Conservation (phyloP, 768 basidiomycete species). For the Tylopilus cervinicoccineus region DNA sequence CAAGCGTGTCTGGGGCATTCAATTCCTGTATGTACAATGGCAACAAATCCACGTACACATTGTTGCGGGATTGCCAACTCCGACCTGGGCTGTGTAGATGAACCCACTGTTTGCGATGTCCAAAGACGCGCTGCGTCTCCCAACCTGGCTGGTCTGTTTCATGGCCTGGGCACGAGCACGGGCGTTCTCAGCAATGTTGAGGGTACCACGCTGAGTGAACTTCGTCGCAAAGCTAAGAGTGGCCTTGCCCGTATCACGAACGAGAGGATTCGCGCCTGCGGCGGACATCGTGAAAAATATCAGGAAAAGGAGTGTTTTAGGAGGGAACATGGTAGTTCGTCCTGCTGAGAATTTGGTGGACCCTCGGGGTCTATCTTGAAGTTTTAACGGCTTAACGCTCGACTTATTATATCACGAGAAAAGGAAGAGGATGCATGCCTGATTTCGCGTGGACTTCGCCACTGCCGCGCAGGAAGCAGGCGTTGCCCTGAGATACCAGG, state of each 20-base stretch:
- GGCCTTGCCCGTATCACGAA: neutral
- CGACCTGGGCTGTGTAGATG: conserved; percentile 27
- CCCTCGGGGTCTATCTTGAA: too few relatives aligned
- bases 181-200: conserved; percentile 16
- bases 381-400: neutral
- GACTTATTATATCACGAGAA: neutral
- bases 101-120: conserved; percentile 19
- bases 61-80: conserved; percentile 24
- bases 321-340: conserved; percentile 10
- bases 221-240: conserved; percentile 12
- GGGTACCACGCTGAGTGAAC: conserved; percentile 8
- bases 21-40: neutral
- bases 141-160: neutral
- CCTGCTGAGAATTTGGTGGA: neutral
- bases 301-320: conserved; percentile 5
- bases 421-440: too few relatives aligned
- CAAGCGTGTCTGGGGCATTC: conserved; percentile 20
- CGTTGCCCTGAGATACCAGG: too few relatives aligned
- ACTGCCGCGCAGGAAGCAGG: too few relatives aligned
- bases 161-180: conserved; percentile 17
- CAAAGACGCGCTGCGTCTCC: conserved; percentile 8
- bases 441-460: too few relatives aligned
- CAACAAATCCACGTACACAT: conserved; percentile 17
- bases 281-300: conserved; percentile 10
- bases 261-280: conserved; percentile 14